phyloP scores from a whole-genome alignment of 257 asterid species.

The Coffea eugenioides region DNA sequence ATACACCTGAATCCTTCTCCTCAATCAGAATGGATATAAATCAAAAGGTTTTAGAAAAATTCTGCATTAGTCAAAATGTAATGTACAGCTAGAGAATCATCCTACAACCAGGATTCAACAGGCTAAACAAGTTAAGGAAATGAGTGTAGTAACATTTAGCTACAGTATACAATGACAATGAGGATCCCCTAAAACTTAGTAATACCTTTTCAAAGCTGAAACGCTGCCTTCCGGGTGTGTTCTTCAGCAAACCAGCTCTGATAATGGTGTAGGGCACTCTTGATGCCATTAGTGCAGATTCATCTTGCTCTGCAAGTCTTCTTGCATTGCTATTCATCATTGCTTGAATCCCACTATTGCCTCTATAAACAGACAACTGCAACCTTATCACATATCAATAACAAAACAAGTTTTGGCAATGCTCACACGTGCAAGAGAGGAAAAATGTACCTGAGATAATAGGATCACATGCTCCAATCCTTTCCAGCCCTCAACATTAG shows the following conservation, averaged over 20 bases:
- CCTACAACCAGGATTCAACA: background rate
- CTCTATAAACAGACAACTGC: conserved; percentile 88
- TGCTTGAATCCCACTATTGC: conserved; percentile 73
- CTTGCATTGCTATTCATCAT: conserved; percentile 60
- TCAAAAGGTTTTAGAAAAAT: background rate
- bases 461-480: conserved; percentile 79
- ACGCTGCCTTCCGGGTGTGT: conserved; percentile 75
- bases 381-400: conserved; percentile 56
- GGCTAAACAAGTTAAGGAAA: background rate
- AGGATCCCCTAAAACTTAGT: background rate
- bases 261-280: conserved; percentile 3
- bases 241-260: conserved; percentile 62
- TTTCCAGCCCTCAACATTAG: conserved; percentile 67
- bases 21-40: background rate
- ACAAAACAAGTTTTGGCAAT: conserved; percentile 15
- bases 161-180: background rate
- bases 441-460: conserved; percentile 71
- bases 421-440: conserved; percentile 20
- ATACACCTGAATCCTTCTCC: background rate
- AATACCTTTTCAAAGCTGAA: conserved; percentile 74
- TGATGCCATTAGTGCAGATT: conserved; percentile 20
- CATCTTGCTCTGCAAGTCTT: conserved; percentile 76
- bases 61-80: background rate
- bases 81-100: too few species aligned
- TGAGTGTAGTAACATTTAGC: background rate